Conservation (phyloP, 2,329 filamentous ascomycete species). For the Cordyceps militaris region DNA sequence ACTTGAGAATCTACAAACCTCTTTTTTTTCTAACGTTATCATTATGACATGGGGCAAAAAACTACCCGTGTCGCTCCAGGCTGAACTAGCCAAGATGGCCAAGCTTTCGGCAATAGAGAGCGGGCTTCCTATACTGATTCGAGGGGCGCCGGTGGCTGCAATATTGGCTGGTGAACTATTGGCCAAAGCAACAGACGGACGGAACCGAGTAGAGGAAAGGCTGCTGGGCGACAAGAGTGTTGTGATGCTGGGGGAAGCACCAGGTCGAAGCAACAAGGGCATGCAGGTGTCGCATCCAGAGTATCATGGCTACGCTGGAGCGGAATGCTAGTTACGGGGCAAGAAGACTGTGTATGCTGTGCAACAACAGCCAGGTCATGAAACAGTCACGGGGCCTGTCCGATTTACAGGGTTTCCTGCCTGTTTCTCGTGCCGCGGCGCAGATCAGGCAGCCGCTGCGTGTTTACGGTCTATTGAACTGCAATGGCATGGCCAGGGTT, state of each 20-base stretch:
- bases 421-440: not conserved
- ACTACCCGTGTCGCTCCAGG: not conserved
- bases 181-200: not conserved
- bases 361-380: not conserved
- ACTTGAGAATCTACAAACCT: not conserved
- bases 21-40: not conserved
- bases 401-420: not conserved
- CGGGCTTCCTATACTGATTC: not conserved
- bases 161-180: not conserved
- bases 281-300: not conserved
- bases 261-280: not conserved
- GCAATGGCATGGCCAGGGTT: not conserved
- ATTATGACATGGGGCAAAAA: not conserved
- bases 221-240: not conserved
- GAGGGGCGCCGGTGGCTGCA: not conserved
- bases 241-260: not conserved
- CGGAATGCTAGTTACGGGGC: not conserved
- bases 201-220: constrained; percentile 1
- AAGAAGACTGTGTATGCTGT: not conserved
- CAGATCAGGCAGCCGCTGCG: not conserved
- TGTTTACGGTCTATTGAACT: not conserved
- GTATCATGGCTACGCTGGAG: not conserved
- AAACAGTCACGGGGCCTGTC: not conserved
- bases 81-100: not conserved
- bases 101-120: constrained; percentile 4